A percentile compares a stretch with the other conserved stretches of the same genome.
phyloP scores from a whole-genome alignment of 192 early-diverging fungal genomes.

The Umbelopsis ramanniana region DNA sequence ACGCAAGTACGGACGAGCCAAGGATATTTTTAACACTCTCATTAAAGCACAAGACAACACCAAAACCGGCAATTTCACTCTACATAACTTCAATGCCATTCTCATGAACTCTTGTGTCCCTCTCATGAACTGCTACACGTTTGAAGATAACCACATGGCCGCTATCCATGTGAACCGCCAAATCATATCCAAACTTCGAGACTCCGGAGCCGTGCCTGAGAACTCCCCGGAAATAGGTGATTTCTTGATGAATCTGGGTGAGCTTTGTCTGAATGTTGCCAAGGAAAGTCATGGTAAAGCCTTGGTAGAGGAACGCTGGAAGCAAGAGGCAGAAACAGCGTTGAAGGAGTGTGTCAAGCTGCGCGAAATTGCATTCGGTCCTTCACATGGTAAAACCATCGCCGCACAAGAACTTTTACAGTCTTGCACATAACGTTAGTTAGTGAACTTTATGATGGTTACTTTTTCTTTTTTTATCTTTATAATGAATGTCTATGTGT shows the following conservation, averaged over 20 bases:
- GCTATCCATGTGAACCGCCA: constrained; percentile 38
- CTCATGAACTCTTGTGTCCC: constrained; percentile 44
- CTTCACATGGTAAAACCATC: neutral
- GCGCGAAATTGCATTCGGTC: constrained; percentile 2
- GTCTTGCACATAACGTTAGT: neutral
- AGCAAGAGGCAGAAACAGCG: constrained; percentile 6
- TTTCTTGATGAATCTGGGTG: constrained; percentile 58
- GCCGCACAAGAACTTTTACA: constrained; percentile 7
- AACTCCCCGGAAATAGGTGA: constrained; percentile 66
- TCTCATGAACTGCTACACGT: constrained; percentile 39
- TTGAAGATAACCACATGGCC: constrained; percentile 32
- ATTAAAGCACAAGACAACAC: constrained; percentile 50
- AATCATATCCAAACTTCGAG: constrained; percentile 53
- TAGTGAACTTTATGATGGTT: neutral
- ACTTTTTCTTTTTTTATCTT: neutral
- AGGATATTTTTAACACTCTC: constrained; percentile 49
- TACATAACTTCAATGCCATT: constrained; percentile 56
- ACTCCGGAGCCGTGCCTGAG: constrained; percentile 49
- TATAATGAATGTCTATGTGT: constrained; percentile 11
- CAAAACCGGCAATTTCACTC: constrained; percentile 25
- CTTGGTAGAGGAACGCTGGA: constrained; percentile 5
- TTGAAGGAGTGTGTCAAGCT: neutral
- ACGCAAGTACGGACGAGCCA: constrained; percentile 44
- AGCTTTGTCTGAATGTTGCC: constrained; percentile 59
- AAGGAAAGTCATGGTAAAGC: constrained; percentile 41